These are phyloP conservation scores for Fonsecaea monophora DNA, from an alignment of 2,329 filamentous ascomycete genomes.

Conservation along the genomic window DNA sequence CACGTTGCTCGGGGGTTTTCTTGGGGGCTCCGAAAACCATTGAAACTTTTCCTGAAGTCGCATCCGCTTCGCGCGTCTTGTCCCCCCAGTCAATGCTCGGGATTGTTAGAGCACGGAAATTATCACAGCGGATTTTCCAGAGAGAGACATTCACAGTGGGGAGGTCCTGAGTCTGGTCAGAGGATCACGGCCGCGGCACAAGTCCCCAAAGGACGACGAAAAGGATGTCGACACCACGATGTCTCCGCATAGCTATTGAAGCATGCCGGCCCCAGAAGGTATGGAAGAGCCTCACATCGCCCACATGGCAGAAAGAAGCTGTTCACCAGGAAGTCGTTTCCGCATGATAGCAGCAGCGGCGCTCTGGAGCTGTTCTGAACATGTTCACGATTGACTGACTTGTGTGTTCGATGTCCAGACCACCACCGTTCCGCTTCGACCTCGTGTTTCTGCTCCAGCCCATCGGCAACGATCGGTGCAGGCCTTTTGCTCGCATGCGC, in stretches of 20 bases:
- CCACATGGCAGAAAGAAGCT: not conserved
- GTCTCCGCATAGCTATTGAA: slow-evolving; percentile 38
- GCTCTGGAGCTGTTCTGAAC: not conserved
- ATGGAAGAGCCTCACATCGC: slow-evolving; percentile 6
- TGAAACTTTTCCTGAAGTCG: not conserved
- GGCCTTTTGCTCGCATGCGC: slow-evolving; percentile 23
- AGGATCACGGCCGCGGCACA: not conserved
- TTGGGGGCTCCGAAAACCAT: not conserved
- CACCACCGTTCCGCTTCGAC: slow-evolving; percentile 7
- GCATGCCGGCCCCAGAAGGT: slow-evolving; percentile 37
- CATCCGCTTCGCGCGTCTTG: slow-evolving; percentile 1
- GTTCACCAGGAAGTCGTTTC: slow-evolving; percentile 7
- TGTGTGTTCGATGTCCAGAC: slow-evolving; percentile 2
- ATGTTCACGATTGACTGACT: not conserved
- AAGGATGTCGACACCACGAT: slow-evolving; percentile 36
- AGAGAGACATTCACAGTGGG: not conserved
- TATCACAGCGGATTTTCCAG: not conserved
- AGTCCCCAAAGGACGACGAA: not conserved
- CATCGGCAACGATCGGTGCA: slow-evolving; percentile 4
- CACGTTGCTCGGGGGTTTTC: not conserved
- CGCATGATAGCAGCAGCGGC: no score
- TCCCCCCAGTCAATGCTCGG: not conserved
- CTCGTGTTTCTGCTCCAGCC: slow-evolving; percentile 12
- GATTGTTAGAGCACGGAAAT: not conserved
- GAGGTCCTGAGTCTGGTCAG: not conserved